Evolutionary conservation across 169 alveolate species (phyloP).

Genomic region (Miamiensis avidus): DNA sequence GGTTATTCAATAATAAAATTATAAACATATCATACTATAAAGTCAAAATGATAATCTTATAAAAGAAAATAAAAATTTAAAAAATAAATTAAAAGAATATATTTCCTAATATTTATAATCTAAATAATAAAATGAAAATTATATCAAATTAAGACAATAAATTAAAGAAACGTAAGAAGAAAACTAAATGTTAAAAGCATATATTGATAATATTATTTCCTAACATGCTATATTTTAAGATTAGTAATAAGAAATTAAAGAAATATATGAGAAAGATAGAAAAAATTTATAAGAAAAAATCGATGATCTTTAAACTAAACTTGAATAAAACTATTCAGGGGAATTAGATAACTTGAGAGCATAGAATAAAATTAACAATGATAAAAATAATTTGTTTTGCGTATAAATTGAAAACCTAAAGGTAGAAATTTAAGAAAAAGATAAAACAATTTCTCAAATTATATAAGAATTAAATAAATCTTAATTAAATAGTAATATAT

Average conservation of each 20-base stretch:
- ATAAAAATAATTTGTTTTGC: too few species aligned
- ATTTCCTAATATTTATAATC: too few species aligned
- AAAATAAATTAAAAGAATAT: too few species aligned
- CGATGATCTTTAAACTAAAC: too few species aligned
- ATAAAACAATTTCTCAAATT: not conserved
- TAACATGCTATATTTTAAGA: not conserved
- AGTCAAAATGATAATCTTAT: not conserved
- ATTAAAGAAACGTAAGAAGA: not conserved
- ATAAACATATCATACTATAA: too few species aligned
- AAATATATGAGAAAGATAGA: not conserved
- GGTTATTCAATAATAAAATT: not conserved
- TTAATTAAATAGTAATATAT: not conserved
- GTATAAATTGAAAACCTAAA: not conserved
- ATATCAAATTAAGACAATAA: not conserved
- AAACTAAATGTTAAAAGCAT: too few species aligned
- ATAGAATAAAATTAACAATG: not conserved
- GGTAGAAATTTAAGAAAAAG: not conserved
- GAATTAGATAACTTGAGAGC: not conserved
- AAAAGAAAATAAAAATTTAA: not conserved
- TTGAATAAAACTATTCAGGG: not conserved
- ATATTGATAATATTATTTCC: too few species aligned
- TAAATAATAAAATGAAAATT: too few species aligned
- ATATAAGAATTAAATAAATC: not conserved
- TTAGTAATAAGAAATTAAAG: not conserved
- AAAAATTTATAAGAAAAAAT: not conserved